Percentiles rank a stretch among this genome's conserved stretches.
Evolutionary conservation across 2,329 filamentous ascomycete species (phyloP).

Genomic region (Blastomyces parvus): DNA sequence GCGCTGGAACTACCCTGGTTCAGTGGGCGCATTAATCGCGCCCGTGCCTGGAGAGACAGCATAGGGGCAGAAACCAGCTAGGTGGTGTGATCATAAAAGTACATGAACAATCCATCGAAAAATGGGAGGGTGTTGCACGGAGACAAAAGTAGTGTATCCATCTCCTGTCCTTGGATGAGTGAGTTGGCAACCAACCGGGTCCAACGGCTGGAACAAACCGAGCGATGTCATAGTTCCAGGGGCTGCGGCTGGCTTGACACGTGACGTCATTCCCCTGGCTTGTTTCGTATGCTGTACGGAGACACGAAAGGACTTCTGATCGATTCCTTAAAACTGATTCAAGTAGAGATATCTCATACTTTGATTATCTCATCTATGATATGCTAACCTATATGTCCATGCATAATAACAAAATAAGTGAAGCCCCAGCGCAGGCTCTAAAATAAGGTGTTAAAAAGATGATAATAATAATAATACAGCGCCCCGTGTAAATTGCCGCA

Average conservation of each 20-base stretch:
- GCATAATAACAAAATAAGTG: slow-evolving; percentile 5
- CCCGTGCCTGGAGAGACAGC: slow-evolving; percentile 1
- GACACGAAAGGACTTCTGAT: too few relatives aligned
- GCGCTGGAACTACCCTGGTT: background rate
- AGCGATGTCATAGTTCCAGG: background rate
- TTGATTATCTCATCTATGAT: slow-evolving; percentile 2
- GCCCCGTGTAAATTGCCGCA: background rate
- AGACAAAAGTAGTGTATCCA: too few relatives aligned
- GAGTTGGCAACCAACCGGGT: background rate
- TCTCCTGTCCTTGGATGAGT: too few relatives aligned
- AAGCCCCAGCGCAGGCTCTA: background rate
- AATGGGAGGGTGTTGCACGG: background rate
- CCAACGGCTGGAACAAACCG: background rate
- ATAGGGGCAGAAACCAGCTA: background rate
- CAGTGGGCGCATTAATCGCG: slow-evolving; percentile 1
- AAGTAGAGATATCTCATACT: background rate
- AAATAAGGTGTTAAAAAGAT: background rate
- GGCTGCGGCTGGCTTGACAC: background rate
- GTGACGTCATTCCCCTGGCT: background rate
- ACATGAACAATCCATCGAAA: background rate
- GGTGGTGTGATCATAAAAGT: background rate
- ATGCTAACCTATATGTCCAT: slow-evolving; percentile 4
- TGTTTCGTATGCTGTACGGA: too few relatives aligned
- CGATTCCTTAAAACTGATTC: too few relatives aligned
- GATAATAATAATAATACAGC: background rate